These are phyloP conservation scores for Macrophomina tecta DNA, from an alignment of 2,329 filamentous ascomycete genomes.

Conservation along the genomic window DNA sequence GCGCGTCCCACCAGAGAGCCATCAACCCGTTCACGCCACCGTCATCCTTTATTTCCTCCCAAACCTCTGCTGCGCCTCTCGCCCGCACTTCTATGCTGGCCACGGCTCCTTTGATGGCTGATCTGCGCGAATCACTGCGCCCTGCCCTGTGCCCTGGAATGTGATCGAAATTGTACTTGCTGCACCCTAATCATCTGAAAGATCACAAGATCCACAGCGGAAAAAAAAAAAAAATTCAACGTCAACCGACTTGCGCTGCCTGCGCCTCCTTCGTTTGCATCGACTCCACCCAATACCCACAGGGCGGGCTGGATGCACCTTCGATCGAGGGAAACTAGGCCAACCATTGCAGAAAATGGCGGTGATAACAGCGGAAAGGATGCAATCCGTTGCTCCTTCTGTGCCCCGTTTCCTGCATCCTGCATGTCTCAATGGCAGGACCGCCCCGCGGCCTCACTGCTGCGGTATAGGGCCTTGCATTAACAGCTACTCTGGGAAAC, in stretches of 20 bases:
- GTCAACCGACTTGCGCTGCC: background rate
- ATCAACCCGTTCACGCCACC: slow-evolving; percentile 14
- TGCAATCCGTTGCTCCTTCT: background rate
- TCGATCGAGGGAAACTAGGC: background rate
- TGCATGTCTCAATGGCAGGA: slow-evolving; percentile 14
- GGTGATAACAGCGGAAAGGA: slow-evolving; percentile 9
- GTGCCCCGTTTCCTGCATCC: background rate
- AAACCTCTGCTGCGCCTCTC: slow-evolving; percentile 17
- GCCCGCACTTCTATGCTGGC: slow-evolving; percentile 4
- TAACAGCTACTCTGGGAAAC: background rate
- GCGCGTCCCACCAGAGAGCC: background rate
- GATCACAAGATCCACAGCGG: slow-evolving; percentile 14
- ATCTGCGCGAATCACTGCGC: background rate
- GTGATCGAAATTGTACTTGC: slow-evolving; percentile 22
- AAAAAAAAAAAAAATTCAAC: background rate
- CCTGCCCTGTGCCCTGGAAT: slow-evolving; percentile 5
- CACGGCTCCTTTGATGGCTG: background rate
- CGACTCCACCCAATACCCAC: slow-evolving; percentile 14
- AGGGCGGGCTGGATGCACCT: background rate
- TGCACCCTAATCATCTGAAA: slow-evolving; percentile 3
- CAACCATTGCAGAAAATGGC: slow-evolving; percentile 11
- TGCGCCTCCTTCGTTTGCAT: slow-evolving; percentile 6
- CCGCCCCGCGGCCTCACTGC: background rate
- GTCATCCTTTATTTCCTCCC: background rate
- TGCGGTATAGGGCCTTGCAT: slow-evolving; percentile 16